Percentiles rank a stretch among this genome's conserved stretches.
Evolutionary conservation across 495 filamentous ascomycete species (phyloP).

Genomic region (Aspergillus conjunctus): DNA sequence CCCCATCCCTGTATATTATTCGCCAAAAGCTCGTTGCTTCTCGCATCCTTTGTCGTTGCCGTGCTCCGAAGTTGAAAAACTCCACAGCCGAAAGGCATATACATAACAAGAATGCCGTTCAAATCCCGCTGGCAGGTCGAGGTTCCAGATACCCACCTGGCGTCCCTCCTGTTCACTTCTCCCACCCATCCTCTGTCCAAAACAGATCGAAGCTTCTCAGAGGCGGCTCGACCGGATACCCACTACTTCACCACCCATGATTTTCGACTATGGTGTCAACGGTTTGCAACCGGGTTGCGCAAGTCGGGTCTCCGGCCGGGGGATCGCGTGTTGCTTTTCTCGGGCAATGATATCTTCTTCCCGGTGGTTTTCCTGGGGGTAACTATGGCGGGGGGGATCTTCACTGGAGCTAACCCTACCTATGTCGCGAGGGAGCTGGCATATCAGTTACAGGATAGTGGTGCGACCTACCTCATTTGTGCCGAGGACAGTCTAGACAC

Average conservation of each 20-base stretch:
- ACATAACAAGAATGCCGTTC: constrained; percentile 47
- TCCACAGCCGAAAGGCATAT: no score
- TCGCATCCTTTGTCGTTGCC: no score
- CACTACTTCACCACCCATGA: constrained; percentile 56
- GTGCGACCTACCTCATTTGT: constrained; percentile 64
- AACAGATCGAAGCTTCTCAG: constrained; percentile 50
- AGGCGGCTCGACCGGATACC: constrained; percentile 56
- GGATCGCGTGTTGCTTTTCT: constrained; percentile 74
- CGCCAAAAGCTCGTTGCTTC: neutral
- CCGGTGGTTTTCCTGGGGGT: constrained; percentile 71
- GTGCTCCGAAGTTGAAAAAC: no score
- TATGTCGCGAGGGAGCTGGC: constrained; percentile 71
- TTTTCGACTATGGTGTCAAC: constrained; percentile 70
- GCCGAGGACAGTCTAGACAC: constrained; percentile 48
- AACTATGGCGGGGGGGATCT: constrained; percentile 77
- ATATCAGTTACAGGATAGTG: constrained; percentile 73
- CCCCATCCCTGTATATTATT: neutral
- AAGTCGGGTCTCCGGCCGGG: constrained; percentile 65
- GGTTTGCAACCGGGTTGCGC: constrained; percentile 70
- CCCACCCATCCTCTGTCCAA: constrained; percentile 48
- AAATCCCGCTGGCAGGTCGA: constrained; percentile 53
- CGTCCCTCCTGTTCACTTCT: constrained; percentile 52
- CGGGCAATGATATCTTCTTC: constrained; percentile 72
- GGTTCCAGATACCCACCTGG: constrained; percentile 52
- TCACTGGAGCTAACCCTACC: constrained; percentile 78